A percentile compares a stretch with the other conserved stretches of the same genome.
Conservation (phyloP, 306 rosid species). For the Lathyrus aphaca region DNA sequence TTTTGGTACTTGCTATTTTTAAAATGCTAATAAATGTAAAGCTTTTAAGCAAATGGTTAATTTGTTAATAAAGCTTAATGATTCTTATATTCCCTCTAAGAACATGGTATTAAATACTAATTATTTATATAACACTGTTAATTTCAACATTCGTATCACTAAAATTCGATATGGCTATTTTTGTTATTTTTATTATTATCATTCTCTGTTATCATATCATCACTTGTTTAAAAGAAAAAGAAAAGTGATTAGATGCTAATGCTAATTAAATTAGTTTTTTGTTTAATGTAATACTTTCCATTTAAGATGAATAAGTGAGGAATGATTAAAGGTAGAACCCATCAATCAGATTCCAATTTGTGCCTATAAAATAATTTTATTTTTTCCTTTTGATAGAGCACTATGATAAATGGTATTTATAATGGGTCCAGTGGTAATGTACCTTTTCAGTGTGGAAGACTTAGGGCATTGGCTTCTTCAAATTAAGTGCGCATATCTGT, state of each 20-base stretch:
- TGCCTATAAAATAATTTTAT: constrained; percentile 50
- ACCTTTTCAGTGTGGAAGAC: constrained; percentile 57
- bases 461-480: constrained; percentile 41
- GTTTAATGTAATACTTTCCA: constrained; percentile 25
- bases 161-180: constrained; percentile 61
- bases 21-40: constrained; percentile 43
- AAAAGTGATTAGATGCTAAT: constrained; percentile 11
- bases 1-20: constrained; percentile 34
- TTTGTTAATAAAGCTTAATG: constrained; percentile 45
- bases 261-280: constrained; percentile 42
- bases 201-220: constrained; percentile 39
- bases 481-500: constrained; percentile 58
- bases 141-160: constrained; percentile 77
- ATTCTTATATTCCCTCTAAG: constrained; percentile 63
- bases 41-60: constrained; percentile 43
- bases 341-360: constrained; percentile 83
- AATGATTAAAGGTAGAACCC: constrained; percentile 75
- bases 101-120: constrained; percentile 35
- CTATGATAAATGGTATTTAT: constrained; percentile 54
- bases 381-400: constrained; percentile 63
- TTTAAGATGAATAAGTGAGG: constrained; percentile 44
- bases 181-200: constrained; percentile 43
- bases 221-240: constrained; percentile 35
- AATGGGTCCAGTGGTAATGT: constrained; percentile 60
- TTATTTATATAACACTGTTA: constrained; percentile 44